phyloP scores from a whole-genome alignment of 2,329 filamentous ascomycete genomes.

The Paecilomyces niveus region DNA sequence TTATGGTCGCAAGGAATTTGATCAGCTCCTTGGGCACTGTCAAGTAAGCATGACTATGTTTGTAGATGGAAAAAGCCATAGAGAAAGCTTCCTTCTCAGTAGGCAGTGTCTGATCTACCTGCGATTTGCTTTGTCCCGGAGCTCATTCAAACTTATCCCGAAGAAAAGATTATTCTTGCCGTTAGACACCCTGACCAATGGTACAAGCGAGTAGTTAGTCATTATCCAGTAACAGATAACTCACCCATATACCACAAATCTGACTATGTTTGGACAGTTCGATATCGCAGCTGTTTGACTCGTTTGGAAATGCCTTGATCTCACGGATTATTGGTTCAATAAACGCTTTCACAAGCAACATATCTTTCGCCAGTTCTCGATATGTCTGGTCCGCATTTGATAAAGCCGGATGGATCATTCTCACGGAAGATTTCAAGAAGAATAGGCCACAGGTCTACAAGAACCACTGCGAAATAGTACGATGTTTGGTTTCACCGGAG shows the following conservation, averaged over 20 bases:
- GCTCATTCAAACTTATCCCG: constrained; percentile 26
- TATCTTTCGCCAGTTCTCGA: neutral
- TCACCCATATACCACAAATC: neutral
- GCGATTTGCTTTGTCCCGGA: constrained; percentile 27
- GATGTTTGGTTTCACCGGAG: constrained; percentile 12
- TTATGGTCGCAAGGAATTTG: constrained; percentile 16
- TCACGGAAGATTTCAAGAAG: constrained; percentile 18
- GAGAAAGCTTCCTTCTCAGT: too few relatives aligned
- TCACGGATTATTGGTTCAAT: neutral
- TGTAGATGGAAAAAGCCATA: too few relatives aligned
- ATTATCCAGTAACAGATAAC: constrained; percentile 5
- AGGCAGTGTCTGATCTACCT: constrained; percentile 18
- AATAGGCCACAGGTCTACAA: constrained; percentile 4
- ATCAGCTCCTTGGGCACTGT: constrained; percentile 21
- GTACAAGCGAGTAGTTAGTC: constrained; percentile 9
- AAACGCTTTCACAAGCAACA: neutral
- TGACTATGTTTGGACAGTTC: neutral
- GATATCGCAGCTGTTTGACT: neutral
- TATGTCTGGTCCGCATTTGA: neutral
- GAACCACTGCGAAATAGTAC: constrained; percentile 14
- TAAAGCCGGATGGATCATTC: constrained; percentile 8
- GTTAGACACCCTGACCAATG: constrained; percentile 6
- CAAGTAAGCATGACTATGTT: too few relatives aligned
- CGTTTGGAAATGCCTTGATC: neutral
- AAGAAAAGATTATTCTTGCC: constrained; percentile 23